phyloP scores from a whole-genome alignment of 2,329 filamentous ascomycete genomes.

The Arthrobotrys iridis region DNA sequence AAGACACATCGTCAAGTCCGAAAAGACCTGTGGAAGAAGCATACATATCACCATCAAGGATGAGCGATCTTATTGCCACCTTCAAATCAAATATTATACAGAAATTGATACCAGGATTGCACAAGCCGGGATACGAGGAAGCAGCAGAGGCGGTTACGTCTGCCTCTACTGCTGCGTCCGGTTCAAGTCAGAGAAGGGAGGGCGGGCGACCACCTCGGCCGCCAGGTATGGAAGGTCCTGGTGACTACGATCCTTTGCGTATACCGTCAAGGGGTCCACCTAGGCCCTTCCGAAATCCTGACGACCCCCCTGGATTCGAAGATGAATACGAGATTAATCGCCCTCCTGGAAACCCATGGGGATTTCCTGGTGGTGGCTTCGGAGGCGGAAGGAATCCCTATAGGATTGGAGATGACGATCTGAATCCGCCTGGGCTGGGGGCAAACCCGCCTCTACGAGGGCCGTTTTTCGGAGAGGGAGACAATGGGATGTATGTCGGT shows the following conservation, averaged over 20 bases:
- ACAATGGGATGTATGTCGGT: constrained; percentile 92
- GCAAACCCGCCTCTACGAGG: constrained; percentile 82
- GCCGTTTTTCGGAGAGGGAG: constrained; percentile 69
- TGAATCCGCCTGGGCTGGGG: constrained; percentile 86
- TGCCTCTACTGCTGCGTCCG: constrained; percentile 8
- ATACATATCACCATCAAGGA: constrained; percentile 77
- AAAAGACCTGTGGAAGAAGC: constrained; percentile 65
- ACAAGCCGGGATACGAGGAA: constrained; percentile 82
- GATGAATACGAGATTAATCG: constrained; percentile 87
- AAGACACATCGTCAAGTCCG: constrained; percentile 62
- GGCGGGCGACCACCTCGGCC: constrained; percentile 25
- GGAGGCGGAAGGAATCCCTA: constrained; percentile 68
- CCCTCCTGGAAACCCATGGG: constrained; percentile 67
- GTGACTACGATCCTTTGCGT: constrained; percentile 63
- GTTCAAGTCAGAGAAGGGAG: constrained; percentile 20
- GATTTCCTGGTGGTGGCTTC: constrained; percentile 60
- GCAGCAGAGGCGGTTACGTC: constrained; percentile 53
- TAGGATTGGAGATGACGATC: constrained; percentile 82
- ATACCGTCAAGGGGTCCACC: constrained; percentile 68
- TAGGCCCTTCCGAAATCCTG: constrained; percentile 68
- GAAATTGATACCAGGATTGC: constrained; percentile 78
- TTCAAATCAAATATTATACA: constrained; percentile 85
- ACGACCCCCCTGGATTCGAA: constrained; percentile 89
- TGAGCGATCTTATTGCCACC: constrained; percentile 75
- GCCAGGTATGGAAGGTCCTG: constrained; percentile 59